phyloP scores from a whole-genome alignment of 2,329 filamentous ascomycete genomes.

The Aaosphaeria pasadenensis region DNA sequence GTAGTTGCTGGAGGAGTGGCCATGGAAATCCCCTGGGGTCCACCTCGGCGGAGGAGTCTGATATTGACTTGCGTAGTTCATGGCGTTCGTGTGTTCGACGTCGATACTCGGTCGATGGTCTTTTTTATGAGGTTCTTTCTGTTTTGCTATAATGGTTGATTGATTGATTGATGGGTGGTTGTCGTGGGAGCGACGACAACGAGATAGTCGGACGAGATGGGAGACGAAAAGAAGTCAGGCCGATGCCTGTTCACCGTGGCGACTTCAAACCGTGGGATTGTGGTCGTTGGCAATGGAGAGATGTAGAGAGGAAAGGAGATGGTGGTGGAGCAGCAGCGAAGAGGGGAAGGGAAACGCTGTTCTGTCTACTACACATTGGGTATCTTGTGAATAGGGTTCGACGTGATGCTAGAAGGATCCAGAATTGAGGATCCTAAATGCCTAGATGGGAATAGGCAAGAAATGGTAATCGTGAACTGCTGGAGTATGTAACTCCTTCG shows the following conservation, averaged over 20 bases:
- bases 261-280: slow-evolving; percentile 26
- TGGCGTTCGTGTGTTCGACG: slow-evolving; percentile 11
- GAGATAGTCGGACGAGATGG: slow-evolving; percentile 6
- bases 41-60: slow-evolving; percentile 35
- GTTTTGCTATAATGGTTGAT: no score
- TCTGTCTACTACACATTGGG: slow-evolving; percentile 38
- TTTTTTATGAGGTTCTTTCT: no score
- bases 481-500: no score
- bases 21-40: slow-evolving; percentile 35
- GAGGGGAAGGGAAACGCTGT: slow-evolving; percentile 23
- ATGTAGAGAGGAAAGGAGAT: no score
- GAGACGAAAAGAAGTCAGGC: slow-evolving; percentile 18
- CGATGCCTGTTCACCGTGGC: slow-evolving; percentile 33
- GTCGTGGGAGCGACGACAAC: no score
- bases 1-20: slow-evolving; percentile 45
- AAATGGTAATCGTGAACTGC: no score
- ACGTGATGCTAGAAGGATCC: slow-evolving; percentile 35
- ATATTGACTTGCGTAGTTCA: slow-evolving; percentile 34
- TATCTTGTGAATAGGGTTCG: slow-evolving; percentile 10
- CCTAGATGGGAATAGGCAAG: slow-evolving; percentile 5
- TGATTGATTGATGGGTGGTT: no score
- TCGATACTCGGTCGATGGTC: not conserved
- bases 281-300: slow-evolving; percentile 13
- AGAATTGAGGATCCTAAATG: slow-evolving; percentile 17
- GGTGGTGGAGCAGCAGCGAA: slow-evolving; percentile 28